phyloP scores from a whole-genome alignment of 345 rosid genomes.

The Salix udensis region DNA sequence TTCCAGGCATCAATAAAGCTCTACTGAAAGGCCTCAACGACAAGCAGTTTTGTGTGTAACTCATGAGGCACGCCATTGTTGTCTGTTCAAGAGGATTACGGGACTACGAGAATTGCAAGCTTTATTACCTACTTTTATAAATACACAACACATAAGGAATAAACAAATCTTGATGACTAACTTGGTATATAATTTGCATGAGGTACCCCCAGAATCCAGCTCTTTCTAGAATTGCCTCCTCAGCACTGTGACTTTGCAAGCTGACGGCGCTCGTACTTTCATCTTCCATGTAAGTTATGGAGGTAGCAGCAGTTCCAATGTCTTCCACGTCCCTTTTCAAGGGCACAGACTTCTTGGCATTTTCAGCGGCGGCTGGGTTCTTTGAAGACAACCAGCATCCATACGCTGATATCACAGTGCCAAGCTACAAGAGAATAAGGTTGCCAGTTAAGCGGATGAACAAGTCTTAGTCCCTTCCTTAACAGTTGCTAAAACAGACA shows the following conservation, averaged over 20 bases:
- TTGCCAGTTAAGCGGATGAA: background rate
- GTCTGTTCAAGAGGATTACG: background rate
- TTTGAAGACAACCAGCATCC: constrained; percentile 62
- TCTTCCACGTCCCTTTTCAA: constrained; percentile 29
- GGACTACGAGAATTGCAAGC: background rate
- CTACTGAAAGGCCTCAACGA: background rate
- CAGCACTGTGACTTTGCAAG: constrained; percentile 39
- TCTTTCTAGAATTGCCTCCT: constrained; percentile 37
- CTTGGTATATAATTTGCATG: constrained; percentile 77
- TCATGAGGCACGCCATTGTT: background rate
- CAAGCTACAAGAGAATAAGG: constrained; percentile 43
- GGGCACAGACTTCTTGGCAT: constrained; percentile 22
- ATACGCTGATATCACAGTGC: constrained; percentile 56
- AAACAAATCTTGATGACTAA: constrained; percentile 7
- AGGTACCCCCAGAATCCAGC: constrained; percentile 73
- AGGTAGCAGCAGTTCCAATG: constrained; percentile 1
- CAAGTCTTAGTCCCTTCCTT: background rate
- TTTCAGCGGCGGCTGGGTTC: constrained; percentile 10
- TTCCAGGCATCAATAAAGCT: background rate
- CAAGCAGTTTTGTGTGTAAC: background rate
- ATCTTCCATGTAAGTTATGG: constrained; percentile 10
- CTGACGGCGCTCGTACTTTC: constrained; percentile 28
- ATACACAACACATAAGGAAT: background rate
- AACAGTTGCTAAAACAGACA: background rate
- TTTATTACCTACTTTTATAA: background rate